phyloP scores from a whole-genome alignment of 2,329 filamentous ascomycete species.

The Cordyceps javanica region DNA sequence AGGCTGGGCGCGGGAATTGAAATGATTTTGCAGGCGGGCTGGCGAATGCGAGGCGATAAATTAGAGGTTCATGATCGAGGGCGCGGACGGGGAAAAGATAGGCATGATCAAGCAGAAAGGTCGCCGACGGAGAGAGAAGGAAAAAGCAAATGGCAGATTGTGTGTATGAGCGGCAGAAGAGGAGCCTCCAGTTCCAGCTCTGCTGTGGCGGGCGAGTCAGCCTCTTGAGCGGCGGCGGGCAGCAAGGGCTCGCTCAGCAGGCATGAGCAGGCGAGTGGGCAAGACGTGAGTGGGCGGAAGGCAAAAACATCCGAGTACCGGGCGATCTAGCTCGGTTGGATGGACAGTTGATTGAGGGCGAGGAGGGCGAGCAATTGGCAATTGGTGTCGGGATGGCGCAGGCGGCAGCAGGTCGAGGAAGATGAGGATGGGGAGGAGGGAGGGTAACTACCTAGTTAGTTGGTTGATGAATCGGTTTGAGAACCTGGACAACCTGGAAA shows the following conservation, averaged over 20 bases:
- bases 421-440: no score
- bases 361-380: no score
- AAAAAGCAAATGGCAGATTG: neutral
- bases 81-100: neutral
- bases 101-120: slow-evolving; percentile 4
- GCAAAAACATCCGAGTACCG: slow-evolving; percentile 9
- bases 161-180: neutral
- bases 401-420: no score
- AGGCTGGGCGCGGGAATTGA: neutral
- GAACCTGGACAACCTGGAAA: no score
- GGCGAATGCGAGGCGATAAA: neutral
- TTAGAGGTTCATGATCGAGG: slow-evolving; percentile 1
- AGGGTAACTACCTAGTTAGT: no score
- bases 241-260: neutral
- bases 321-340: neutral
- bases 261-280: neutral
- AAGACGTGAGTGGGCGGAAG: neutral
- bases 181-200: neutral
- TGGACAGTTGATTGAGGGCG: neutral
- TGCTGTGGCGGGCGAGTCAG: slow-evolving; percentile 11
- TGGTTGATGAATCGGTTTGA: no score
- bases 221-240: slow-evolving; percentile 1
- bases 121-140: neutral
- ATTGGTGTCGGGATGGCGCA: no score
- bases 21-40: neutral